Base-by-base conservation (phyloP, 768 basidiomycete species). In the Termitomyces bulborhizus region DNA sequence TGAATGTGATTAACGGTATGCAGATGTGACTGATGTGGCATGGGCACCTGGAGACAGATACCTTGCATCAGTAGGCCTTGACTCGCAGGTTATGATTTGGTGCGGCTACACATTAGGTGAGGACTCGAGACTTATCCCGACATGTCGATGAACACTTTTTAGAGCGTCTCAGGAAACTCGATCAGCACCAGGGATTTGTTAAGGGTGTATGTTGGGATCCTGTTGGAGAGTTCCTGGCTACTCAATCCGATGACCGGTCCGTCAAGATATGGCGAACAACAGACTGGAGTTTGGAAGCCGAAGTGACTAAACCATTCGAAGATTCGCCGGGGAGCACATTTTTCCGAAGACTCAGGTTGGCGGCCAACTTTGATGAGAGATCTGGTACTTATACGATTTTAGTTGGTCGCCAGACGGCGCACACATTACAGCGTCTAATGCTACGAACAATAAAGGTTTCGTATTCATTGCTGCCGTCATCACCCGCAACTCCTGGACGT, bases 391-490 rank as follows among this genome's bases (percentile, higher is more conserved):
- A 37, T 11, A 31, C 18, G 55, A 11, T 58, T 6, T 3, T 57
- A 97, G 95, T 63, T 99, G 97, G 97, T 98, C 95, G 0, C 97
- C 97, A 2, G 97, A 98, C 65, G 97, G 97, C n/a, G 91, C 96
- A 2, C 93, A 97, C 66, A 93, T 99, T 57, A 97, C 94, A 4
- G 92, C 95, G 1, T 96, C 96, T 1, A 98, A 98, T 65, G 93
- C 95, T 1, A 98, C 94, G 50, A 98, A 98, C 68, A 92, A 91
- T 63, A 86, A 88, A 60, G 95, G 95, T 18, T 94, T 93, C 54
- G 95, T 98, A 6, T 99, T 98, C 67, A 96, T 98, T 43, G 97
- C 96, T 2, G 92, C 94, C 6, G 93, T 98, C 24, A 95, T 99
- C 58, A 87, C 90, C 0, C 80, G 95, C 32, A 87, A 85, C 46